These are phyloP conservation scores for Colletotrichum paranaense DNA, from an alignment of 2,329 filamentous ascomycete genomes.

Conservation along the genomic window DNA sequence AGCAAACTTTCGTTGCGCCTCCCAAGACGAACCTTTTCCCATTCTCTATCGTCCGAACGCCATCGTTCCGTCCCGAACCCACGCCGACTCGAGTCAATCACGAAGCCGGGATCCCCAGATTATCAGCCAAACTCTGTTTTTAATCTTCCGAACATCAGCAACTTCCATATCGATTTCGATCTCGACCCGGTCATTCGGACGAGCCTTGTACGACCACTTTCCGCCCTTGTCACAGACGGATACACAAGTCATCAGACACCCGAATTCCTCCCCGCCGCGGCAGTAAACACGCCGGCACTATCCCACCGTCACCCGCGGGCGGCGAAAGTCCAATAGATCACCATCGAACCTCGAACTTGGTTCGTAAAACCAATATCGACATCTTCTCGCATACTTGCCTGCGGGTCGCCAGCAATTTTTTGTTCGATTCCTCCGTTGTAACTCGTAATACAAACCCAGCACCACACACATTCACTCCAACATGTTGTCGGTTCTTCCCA, in stretches of 20 bases:
- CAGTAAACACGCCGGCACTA: constrained; percentile 15
- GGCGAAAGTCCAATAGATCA: constrained; percentile 2
- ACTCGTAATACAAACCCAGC: neutral
- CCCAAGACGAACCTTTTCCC: constrained; percentile 10
- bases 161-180: neutral
- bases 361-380: neutral
- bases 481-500: constrained; percentile 39
- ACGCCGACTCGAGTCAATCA: constrained; percentile 1
- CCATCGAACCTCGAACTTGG: neutral
- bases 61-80: neutral
- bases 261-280: constrained; percentile 19
- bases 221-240: neutral
- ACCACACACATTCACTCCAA: constrained; percentile 4
- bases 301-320: constrained; percentile 15
- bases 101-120: constrained; percentile 5
- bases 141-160: neutral
- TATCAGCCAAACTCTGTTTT: neutral
- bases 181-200: neutral
- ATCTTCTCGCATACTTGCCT: neutral
- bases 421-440: neutral
- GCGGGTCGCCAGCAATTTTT: neutral
- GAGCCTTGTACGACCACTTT: neutral
- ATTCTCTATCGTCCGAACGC: constrained; percentile 21
- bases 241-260: constrained; percentile 10
- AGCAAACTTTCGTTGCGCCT: neutral